Evolutionary conservation across 257 asterid genomes (phyloP), one percentile per base, ranked within the genome.

Genomic region (Leonotis leonurus): DNA sequence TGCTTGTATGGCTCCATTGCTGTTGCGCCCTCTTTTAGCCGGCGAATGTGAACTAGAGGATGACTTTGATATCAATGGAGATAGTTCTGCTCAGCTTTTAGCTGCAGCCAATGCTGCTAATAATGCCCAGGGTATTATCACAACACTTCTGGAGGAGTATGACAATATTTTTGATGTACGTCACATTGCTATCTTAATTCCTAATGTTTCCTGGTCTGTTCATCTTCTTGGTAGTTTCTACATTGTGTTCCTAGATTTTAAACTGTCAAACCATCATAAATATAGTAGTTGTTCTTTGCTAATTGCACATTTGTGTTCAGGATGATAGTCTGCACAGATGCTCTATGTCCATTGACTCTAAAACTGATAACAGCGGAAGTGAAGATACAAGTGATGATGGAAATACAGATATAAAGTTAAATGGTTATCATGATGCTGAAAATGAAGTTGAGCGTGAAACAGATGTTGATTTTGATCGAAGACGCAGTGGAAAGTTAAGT

Each of bases 81-180:
- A 87, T 68, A 83, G 83, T 80, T 83, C 97, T 53, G 87, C 97
- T 67, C 97, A 92, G 85, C 89, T 92, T 77, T 88, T 92, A 60
- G 99, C 99, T 69, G 99, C 97, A 59, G 97, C 97, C 59, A 92
- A 81, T 82, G 99, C 99, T 62, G 99, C 99, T 60, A 92, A 92
- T 72, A 85, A 81, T 70, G 99, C 96, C 41, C 99, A 89, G 64
- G 95, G 89, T 46, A 86, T 92, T 73, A 74, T 89, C 53, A 75
- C 95, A 41, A 85, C 85, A 17, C 97, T 92, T 37, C 75, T 92
- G 69, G 99, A 92, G 82, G 99, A 92, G 88, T 92, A 86, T 48
- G 89, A 80, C 57, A 85, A 73, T 68, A 65, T 92, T 60, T 92
- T 89, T 62, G 83, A 89, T 65, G 99, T 92, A 87, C 67, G 97